Evolutionary conservation across 2,329 filamentous ascomycete species (phyloP).

Genomic region (Microcyclospora tardicrescens): DNA sequence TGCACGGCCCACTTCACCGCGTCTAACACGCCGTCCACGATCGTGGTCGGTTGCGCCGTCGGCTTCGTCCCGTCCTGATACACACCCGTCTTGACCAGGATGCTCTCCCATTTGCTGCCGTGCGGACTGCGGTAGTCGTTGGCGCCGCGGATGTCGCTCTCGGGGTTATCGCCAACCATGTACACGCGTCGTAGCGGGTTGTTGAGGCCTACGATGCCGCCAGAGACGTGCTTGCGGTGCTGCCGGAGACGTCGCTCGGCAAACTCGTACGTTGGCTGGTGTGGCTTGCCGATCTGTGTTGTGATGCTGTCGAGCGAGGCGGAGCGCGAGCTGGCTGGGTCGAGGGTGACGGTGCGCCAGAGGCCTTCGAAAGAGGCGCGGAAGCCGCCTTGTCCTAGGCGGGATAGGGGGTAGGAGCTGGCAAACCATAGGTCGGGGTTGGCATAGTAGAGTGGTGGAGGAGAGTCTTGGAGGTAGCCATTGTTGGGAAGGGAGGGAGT

Average conservation of each 20-base stretch:
- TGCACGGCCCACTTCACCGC: conserved; percentile 67
- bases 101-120: conserved; percentile 62
- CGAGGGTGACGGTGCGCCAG: conserved; percentile 56
- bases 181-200: conserved; percentile 60
- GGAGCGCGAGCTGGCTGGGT: conserved; percentile 27
- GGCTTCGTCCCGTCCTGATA: conserved; percentile 47
- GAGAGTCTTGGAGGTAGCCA: conserved; percentile 71
- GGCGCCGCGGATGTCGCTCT: conserved; percentile 79
- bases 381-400: conserved; percentile 86
- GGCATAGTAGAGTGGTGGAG: conserved; percentile 73
- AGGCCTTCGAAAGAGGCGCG: conserved; percentile 67
- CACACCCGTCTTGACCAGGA: conserved; percentile 71
- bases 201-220: conserved; percentile 23
- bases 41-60: conserved; percentile 47
- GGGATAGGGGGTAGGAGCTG: conserved; percentile 67
- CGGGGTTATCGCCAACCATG: conserved; percentile 67
- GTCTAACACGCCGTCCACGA: conserved; percentile 61
- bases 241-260: conserved; percentile 60
- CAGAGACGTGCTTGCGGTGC: conserved; percentile 40
- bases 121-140: conserved; percentile 57
- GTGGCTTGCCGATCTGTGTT: conserved; percentile 72
- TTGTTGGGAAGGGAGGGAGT: conserved; percentile 49
- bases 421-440: conserved; percentile 90
- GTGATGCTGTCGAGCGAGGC: conserved; percentile 31
- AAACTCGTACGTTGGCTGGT: conserved; percentile 63